phyloP scores from a whole-genome alignment of 1,284 basidiomycete genomes.

The Cryptococcus jaspeensis region DNA sequence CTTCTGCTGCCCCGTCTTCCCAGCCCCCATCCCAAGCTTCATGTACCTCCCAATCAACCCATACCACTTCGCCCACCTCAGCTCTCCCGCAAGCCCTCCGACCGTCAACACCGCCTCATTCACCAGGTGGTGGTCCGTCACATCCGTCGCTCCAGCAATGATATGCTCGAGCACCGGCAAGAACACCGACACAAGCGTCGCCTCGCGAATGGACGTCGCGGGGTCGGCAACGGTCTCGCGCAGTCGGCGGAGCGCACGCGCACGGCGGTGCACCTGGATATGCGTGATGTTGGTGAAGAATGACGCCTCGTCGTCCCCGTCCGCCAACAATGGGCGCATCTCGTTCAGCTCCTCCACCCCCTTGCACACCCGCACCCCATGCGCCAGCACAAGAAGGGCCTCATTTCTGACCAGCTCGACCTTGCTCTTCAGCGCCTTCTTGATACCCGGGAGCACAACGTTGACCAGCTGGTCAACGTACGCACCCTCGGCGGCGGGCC shows the following conservation, averaged over 20 bases:
- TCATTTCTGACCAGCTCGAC: conserved; percentile 88
- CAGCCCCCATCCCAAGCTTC: conserved; percentile 67
- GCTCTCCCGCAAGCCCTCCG: conserved; percentile 69
- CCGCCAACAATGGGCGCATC: conserved; percentile 77
- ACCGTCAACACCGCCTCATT: conserved; percentile 83
- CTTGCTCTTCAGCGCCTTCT: conserved; percentile 74
- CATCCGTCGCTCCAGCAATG: conserved; percentile 65
- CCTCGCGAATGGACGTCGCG: conserved; percentile 60
- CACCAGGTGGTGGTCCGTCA: conserved; percentile 81
- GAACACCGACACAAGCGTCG: conserved; percentile 77
- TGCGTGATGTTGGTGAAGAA: conserved; percentile 98
- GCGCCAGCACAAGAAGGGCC: conserved; percentile 74
- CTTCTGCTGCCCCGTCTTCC: conserved; percentile 72
- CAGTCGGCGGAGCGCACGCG: conserved; percentile 81
- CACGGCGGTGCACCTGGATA: conserved; percentile 87
- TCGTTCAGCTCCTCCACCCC: conserved; percentile 67
- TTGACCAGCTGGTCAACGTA: conserved; percentile 59
- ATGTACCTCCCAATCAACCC: conserved; percentile 79
- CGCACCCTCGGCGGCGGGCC: conserved; percentile 55
- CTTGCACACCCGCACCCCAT: conserved; percentile 68
- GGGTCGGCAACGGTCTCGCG: conserved; percentile 75
- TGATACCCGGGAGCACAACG: conserved; percentile 76
- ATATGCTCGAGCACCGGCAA: conserved; percentile 84
- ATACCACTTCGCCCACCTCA: conserved; percentile 85
- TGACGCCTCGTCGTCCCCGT: conserved; percentile 89